Evolutionary conservation across 129 eudicot genomes (phyloP), one percentile per base, ranked within the genome.

Genomic region (Chrysanthemum seticuspe): DNA sequence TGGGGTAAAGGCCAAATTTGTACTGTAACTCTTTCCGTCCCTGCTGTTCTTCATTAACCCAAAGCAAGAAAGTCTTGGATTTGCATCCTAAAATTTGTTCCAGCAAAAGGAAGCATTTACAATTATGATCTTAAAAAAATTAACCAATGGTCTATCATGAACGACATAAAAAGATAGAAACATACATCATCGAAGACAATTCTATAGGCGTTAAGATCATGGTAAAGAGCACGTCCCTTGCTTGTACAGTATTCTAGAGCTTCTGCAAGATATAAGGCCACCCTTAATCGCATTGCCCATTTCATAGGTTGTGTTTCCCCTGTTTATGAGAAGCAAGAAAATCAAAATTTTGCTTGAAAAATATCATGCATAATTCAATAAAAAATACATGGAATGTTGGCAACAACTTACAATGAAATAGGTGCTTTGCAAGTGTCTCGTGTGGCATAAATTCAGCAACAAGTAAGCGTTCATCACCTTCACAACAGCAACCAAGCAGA

Each of bases 281-380:
- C 96, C 89, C 96, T 80, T 81, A 89, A 81, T 40, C 96, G 83
- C 96, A 89, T 89, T 45, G 92, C 88, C 96, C 96, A 89, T 83
- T 87, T 85, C 96, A 89, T 87, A 36, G 96, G 96, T 51, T 89
- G 96, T 67, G 92, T 62, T 67, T 89, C 96, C 96, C 96, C 96
- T 89, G 68, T 64, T 21, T 50, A 70, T 76, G 64, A 56, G 80
- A 61, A 49, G 62, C 67, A 85, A 56, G 59, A 52, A 69, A 64
- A 15, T 62, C 55, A 61, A 67, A 48, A 49, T 70, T 10, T 16
- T 13, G n/a, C 50, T 61, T 29, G 7, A 21, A 40, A 40, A 62
- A 59, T 23, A 23, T 19, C 13, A 62, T 48, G 1, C 6, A n/a
- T 48, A 73, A 49, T 3, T 12, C 14, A 21, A 21, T 67, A 16